Percentiles rank a stretch among this genome's conserved stretches.
Conservation (phyloP, 2,329 filamentous ascomycete species). For the Stagonosporopsis cucurbitacearum region DNA sequence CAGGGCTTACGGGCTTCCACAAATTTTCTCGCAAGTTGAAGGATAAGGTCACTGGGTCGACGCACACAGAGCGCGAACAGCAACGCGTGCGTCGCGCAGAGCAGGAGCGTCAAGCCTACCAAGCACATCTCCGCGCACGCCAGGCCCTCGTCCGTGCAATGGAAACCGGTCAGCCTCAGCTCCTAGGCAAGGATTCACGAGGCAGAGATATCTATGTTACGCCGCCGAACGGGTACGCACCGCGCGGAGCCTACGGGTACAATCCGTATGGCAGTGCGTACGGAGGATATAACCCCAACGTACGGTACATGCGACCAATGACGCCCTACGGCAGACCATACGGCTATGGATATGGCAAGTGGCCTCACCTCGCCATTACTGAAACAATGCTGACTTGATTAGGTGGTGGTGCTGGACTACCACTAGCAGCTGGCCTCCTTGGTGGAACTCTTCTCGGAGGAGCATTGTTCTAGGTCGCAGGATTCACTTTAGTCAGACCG, state of each 20-base stretch:
- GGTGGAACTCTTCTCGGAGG: constrained; percentile 46
- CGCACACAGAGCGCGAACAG: constrained; percentile 61
- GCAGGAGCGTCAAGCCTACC: constrained; percentile 60
- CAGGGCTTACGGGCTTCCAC: constrained; percentile 46
- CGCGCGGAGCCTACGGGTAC: constrained; percentile 49
- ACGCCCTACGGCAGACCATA: constrained; percentile 54
- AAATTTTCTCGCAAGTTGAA: constrained; percentile 64
- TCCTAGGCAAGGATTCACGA: constrained; percentile 60
- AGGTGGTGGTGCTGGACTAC: constrained; percentile 44
- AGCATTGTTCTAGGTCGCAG: constrained; percentile 29
- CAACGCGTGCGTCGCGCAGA: constrained; percentile 56
- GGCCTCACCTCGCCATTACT: background rate
- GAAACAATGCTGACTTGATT: constrained; percentile 8
- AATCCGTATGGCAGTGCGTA: constrained; percentile 55
- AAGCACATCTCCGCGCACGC: constrained; percentile 59
- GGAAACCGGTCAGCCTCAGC: constrained; percentile 63
- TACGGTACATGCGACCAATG: constrained; percentile 57
- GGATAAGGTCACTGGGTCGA: constrained; percentile 64
- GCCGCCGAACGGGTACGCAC: constrained; percentile 57
- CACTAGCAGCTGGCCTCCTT: constrained; percentile 44
- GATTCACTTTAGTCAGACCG: background rate
- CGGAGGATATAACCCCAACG: constrained; percentile 58
- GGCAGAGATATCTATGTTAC: constrained; percentile 66
- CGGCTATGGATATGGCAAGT: constrained; percentile 46
- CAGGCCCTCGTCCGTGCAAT: constrained; percentile 59